These are phyloP conservation scores for Fusarium phyllophilum DNA, from an alignment of 2,329 filamentous ascomycete species.

Conservation along the genomic window DNA sequence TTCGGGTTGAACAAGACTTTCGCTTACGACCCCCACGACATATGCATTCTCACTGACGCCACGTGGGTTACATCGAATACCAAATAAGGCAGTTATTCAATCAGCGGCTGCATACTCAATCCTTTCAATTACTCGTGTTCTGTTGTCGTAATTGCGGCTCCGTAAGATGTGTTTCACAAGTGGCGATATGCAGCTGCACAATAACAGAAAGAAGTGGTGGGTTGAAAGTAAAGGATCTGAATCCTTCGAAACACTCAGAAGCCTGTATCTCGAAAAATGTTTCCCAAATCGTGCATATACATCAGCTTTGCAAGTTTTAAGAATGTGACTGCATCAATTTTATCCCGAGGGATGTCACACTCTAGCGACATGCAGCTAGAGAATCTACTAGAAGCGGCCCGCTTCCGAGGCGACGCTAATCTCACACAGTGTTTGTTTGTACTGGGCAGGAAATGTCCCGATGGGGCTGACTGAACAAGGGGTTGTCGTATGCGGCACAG, in stretches of 20 bases:
- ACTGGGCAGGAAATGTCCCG: neutral
- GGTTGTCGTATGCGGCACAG: neutral
- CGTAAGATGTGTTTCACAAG: neutral
- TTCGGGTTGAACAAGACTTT: neutral
- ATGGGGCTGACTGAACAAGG: neutral
- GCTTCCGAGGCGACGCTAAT: neutral
- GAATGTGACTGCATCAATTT: neutral
- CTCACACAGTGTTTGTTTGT: neutral
- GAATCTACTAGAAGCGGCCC: neutral
- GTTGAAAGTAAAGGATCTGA: neutral
- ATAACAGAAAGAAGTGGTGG: neutral
- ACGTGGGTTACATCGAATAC: neutral
- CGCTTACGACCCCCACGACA: neutral
- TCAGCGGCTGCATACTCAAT: neutral
- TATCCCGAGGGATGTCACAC: neutral
- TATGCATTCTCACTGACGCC: neutral
- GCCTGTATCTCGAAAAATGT: neutral
- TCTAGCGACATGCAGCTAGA: neutral
- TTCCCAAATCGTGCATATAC: neutral
- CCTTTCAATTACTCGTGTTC: neutral
- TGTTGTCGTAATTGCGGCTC: neutral
- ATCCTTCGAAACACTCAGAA: neutral
- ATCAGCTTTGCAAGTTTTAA: neutral
- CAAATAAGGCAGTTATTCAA: neutral
- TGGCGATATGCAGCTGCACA: neutral